phyloP scores from a whole-genome alignment of 1,139 yeast species.

The Casaregolazyma suthepensis region DNA sequence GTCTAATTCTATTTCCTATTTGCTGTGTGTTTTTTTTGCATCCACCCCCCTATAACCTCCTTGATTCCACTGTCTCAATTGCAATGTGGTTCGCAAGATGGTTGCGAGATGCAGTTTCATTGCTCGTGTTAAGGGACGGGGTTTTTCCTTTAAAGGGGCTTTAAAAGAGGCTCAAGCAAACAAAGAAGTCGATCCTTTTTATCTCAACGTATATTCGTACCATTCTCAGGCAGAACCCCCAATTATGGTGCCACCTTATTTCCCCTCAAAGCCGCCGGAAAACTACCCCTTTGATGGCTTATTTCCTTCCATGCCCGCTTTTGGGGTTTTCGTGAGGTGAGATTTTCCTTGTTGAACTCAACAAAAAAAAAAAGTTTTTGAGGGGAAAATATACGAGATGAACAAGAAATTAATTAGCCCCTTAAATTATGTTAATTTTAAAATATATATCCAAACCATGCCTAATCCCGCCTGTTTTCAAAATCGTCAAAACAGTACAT shows the following conservation, averaged over 20 bases:
- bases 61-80: too few relatives aligned
- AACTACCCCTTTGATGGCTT: background rate
- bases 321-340: background rate
- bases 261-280: background rate
- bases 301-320: background rate
- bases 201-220: too few relatives aligned
- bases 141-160: too few relatives aligned
- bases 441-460: background rate
- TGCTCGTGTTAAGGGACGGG: too few relatives aligned
- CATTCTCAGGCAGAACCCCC: too few relatives aligned
- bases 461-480: constrained; percentile 2
- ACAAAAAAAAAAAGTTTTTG: background rate
- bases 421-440: background rate
- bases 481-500: constrained; percentile 64
- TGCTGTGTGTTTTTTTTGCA: background rate
- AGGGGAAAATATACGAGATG: background rate
- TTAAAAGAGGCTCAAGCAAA: too few relatives aligned
- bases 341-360: background rate
- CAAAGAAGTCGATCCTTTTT: too few relatives aligned
- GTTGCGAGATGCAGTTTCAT: too few relatives aligned
- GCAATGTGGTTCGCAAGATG: too few relatives aligned
- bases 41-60: too few relatives aligned
- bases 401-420: background rate
- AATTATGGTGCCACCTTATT: background rate
- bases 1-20: too few relatives aligned